Evolutionary conservation across 2,329 filamentous ascomycete genomes (phyloP).

Genomic region (Triangularia setosa): DNA sequence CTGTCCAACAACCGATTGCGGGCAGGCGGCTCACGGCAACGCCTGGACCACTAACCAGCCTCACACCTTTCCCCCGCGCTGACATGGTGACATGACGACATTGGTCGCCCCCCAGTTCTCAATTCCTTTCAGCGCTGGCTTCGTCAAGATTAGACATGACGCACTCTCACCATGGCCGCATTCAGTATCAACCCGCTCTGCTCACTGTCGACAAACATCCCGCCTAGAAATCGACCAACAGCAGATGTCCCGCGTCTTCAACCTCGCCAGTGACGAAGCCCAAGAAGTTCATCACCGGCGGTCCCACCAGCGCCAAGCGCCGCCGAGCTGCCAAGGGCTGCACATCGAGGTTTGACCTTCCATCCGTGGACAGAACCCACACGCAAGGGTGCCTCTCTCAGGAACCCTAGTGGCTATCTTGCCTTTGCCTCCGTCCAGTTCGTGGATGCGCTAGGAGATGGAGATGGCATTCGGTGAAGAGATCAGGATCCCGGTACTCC

Average conservation of each 20-base stretch:
- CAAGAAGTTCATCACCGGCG: background rate
- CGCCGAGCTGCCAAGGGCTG: constrained; percentile 19
- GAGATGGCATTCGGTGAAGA: constrained; percentile 7
- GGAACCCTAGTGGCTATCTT: background rate
- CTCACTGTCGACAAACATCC: background rate
- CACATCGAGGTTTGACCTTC: constrained; percentile 9
- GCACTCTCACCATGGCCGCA: background rate
- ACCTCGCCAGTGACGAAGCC: background rate
- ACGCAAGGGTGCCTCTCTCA: background rate
- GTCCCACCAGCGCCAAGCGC: constrained; percentile 10
- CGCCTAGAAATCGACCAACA: too few species aligned
- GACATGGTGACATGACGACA: background rate
- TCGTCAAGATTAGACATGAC: background rate
- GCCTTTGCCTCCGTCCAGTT: background rate
- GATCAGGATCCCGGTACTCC: background rate
- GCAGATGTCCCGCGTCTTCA: background rate
- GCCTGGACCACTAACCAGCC: background rate
- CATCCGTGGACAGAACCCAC: constrained; percentile 8
- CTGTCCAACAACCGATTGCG: too few species aligned
- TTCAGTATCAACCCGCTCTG: background rate
- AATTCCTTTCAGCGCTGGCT: background rate
- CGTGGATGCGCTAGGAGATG: background rate
- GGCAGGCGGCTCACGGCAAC: background rate
- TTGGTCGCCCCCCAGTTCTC: background rate
- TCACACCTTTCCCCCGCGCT: background rate